Base-by-base conservation (phyloP, 495 filamentous ascomycete species). In the Bacidia rubella region DNA sequence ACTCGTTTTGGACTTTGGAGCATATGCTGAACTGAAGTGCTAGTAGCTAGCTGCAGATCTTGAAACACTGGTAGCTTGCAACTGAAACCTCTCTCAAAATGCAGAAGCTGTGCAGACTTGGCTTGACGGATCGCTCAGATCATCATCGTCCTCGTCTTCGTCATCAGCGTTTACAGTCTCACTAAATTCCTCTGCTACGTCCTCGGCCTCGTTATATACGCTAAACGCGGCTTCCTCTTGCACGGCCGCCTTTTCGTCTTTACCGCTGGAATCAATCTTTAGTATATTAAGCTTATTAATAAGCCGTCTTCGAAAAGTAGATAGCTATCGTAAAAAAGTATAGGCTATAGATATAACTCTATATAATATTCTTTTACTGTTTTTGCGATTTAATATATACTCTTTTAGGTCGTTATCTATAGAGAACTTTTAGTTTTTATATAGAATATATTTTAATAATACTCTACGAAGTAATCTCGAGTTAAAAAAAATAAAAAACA, bases 321-420 rank as follows among this genome's bases (percentile, higher is more conserved):
- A 86, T 24, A 77, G 73, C 41, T 77, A 71, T 52, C 74, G 72
- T 54, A 49, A 44, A 10, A 62, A 40, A 27, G 67, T 29, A 50
- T 49, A 23, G 23, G 59, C 58, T 2, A 63, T 59, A 2, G 58
- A 57, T 38, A 52, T 58, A 25, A 51, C 60, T 22, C 57, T 53
- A 19, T 49, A 17, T 15, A 57, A 62, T 11, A 45, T 27, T 45
- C 52, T 43, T 51, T 69, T 64, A 15, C 29, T n/a, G 32, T 66
- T 57, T 10, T 65, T 66, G 42, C 69, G 62, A 47, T 76, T 70
- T 47, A 71, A 65, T 62, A 92, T 85, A 24, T 95, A 80, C 66
- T 99, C 92, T 70, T 78, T 73, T 22, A 82, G 75, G 64, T 86
- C 88, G 65, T 99, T 93, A 60, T 99, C 92, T 20, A 87, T 89